Evolutionary conservation across 2,329 filamentous ascomycete genomes (phyloP), one percentile per base, ranked within the genome.

Genomic region (Akanthomyces lecanii): DNA sequence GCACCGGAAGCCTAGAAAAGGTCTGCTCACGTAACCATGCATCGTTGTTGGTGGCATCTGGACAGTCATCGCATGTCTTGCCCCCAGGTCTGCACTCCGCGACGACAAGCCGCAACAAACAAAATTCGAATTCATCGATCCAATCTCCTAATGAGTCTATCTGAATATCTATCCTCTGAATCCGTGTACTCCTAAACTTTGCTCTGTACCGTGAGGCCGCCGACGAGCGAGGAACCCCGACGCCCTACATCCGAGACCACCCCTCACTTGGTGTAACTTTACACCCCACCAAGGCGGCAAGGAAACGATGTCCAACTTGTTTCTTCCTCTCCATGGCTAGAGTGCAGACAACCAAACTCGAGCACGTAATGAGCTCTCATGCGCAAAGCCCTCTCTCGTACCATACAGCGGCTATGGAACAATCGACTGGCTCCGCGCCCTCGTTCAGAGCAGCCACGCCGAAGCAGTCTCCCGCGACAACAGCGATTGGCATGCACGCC

Each of bases 381-480:
- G 16, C 52, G 36, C 33, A 11, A 40, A 28, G 7, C 25, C 11
- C 25, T 14, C 33, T 3, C 16, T 50, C 56, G 45, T 45, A 21
- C 45, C 56, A 8, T 51, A 51, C 45, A 60, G 45, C 23, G 56
- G 56, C 30, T 60, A 60, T 40, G 56, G 16, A 12, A 60, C 56
- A 3, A 36, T 33, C 12, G 56, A 60, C 30, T 60, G 56, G 56
- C 56, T 60, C 12, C 56, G 56, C 23, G 56, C 56, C 12, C 56
- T 60, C 47, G 56, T 60, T 23, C 47, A 60, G 23, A 60, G 23
- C 47, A 42, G 21, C 11, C 56, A 30, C 12, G 44, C 45, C 45
- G 23, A 40, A n/a, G 14, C n/a, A 12, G 2, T 21, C 12, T 2
- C 16, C 21, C 14, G 5, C 36, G 4, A 14, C 18, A 10, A 3